A percentile compares a stretch with the other conserved stretches of the same genome.
Conservation (phyloP, 768 basidiomycete species). For the Albatrellus ellisii region DNA sequence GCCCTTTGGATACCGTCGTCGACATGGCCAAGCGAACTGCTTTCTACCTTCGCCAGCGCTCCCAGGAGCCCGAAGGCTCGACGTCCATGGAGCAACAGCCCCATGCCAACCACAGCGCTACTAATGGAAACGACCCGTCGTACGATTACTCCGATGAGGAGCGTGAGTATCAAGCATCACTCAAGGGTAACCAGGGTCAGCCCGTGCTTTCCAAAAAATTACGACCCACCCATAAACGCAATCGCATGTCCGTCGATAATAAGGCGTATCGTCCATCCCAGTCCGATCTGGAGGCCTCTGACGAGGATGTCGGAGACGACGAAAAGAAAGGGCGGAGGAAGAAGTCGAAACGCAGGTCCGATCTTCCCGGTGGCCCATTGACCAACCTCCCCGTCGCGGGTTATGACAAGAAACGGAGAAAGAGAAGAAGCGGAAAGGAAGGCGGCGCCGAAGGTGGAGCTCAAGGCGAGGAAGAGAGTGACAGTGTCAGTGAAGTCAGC, state of each 20-base stretch:
- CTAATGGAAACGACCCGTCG: conserved; percentile 17
- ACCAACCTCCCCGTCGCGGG: conserved; percentile 55
- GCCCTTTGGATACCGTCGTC: conserved; percentile 49
- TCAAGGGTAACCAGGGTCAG: conserved; percentile 12
- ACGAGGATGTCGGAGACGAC: conserved; percentile 42
- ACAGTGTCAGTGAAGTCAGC: conserved; percentile 27
- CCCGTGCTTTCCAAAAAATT: no score
- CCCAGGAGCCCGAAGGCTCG: conserved; percentile 36
- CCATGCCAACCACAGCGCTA: no score
- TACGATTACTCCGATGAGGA: conserved; percentile 78
- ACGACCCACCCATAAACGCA: conserved; percentile 36
- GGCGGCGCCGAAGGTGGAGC: conserved; percentile 24
- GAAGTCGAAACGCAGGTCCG: conserved; percentile 29
- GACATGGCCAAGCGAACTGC: conserved; percentile 46
- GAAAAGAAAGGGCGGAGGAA: conserved; percentile 38
- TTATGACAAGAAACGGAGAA: conserved; percentile 47
- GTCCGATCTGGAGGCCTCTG: conserved; percentile 51
- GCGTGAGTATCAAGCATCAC: conserved; percentile 33
- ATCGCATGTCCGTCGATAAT: conserved; percentile 64
- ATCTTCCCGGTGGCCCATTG: conserved; percentile 36
- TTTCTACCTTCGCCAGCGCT: conserved; percentile 53
- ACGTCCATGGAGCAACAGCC: conserved; percentile 8
- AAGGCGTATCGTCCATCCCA: conserved; percentile 64
- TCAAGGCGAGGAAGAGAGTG: conserved; percentile 36
- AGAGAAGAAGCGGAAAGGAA: conserved; percentile 27